phyloP scores from a whole-genome alignment of 129 eudicot genomes.

The sunflower (Helianthus annuus) region DNA sequence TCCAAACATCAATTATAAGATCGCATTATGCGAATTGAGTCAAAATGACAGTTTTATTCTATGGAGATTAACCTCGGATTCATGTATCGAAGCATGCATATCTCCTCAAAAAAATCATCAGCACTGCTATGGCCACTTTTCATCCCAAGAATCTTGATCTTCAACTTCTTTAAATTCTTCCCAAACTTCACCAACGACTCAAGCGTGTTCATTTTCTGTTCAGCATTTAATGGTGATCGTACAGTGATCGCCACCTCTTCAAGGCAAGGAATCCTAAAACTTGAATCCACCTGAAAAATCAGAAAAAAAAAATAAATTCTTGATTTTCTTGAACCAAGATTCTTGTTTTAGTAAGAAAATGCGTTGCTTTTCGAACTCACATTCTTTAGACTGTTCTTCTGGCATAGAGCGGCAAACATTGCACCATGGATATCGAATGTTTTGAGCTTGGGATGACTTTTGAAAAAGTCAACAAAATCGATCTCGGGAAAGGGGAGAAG shows the following conservation, averaged over 20 bases:
- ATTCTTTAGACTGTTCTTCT: constrained; percentile 79
- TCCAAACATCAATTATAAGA: constrained; percentile 16
- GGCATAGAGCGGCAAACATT: constrained; percentile 98
- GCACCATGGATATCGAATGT: constrained; percentile 93
- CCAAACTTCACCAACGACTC: constrained; percentile 76
- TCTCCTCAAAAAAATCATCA: constrained; percentile 91
- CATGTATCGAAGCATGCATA: constrained; percentile 69
- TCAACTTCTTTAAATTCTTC: constrained; percentile 69
- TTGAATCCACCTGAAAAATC: constrained; percentile 68
- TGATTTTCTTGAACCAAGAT: constrained; percentile 14
- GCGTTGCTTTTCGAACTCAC: constrained; percentile 40
- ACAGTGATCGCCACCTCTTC: constrained; percentile 73
- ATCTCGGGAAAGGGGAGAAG: constrained; percentile 90
- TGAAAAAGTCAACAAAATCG: constrained; percentile 92
- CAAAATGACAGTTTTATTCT: constrained; percentile 39
- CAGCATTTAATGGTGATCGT: constrained; percentile 88
- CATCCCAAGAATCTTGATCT: constrained; percentile 84
- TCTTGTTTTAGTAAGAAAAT: constrained; percentile 15
- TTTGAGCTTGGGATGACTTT: constrained; percentile 75
- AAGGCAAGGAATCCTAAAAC: constrained; percentile 66
- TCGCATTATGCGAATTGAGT: constrained; percentile 8
- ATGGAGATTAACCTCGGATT: constrained; percentile 63
- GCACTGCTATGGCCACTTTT: constrained; percentile 91
- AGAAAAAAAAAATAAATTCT: not conserved
- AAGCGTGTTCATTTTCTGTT: constrained; percentile 85